phyloP scores from a whole-genome alignment of 805 yeast species.

The Nakazawaea molendinolei region DNA sequence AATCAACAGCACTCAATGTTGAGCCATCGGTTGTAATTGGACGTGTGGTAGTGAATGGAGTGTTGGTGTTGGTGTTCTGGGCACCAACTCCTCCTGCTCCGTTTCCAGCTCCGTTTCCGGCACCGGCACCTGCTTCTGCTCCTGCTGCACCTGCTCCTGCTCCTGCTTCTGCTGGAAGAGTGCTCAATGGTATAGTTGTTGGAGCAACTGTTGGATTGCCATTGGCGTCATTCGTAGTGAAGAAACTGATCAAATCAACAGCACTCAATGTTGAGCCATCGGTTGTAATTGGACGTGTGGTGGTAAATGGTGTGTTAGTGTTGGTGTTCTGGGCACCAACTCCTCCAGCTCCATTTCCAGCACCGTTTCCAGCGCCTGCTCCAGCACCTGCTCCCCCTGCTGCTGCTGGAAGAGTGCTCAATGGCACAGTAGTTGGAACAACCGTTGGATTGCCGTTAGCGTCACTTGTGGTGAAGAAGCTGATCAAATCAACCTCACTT shows the following conservation, averaged over 20 bases:
- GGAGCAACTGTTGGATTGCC: conserved; percentile 1
- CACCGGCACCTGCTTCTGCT: no score
- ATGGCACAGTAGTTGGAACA: background rate
- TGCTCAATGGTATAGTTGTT: conserved; percentile 2
- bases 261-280: background rate
- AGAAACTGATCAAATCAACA: conserved; percentile 2
- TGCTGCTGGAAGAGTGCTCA: conserved; percentile 1
- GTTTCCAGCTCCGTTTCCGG: no score
- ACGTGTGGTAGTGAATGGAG: conserved; percentile 5
- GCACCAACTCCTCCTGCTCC: no score
- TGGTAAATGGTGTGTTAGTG: background rate
- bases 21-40: background rate
- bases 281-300: background rate
- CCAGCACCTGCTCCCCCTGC: no score
- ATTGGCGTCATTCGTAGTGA: conserved; percentile 3
- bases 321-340: no score
- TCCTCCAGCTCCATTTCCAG: no score
- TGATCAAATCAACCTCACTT: background rate
- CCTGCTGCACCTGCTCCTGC: no score
- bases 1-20: conserved; percentile 2
- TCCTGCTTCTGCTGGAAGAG: background rate
- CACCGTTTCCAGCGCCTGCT: no score
- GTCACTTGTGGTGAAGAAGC: background rate
- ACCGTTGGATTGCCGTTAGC: background rate
- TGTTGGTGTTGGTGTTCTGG: background rate